Percentiles rank a stretch among this genome's conserved stretches.
Evolutionary conservation across 192 early-diverging fungal genomes (phyloP).

Genomic region (Entomortierella parvispora): DNA sequence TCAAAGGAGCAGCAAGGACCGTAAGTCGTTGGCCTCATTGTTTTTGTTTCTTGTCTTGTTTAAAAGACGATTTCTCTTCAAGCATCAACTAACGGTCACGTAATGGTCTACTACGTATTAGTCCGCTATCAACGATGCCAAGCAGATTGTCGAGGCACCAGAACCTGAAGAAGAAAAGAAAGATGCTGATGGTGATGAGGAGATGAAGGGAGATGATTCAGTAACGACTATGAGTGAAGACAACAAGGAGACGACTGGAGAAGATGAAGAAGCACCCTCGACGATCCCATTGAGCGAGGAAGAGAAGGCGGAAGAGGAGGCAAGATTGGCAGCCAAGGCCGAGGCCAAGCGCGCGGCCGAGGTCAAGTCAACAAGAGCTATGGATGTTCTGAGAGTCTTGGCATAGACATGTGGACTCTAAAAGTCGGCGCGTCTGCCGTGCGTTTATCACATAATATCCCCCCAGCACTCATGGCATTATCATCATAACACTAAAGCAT

Average conservation of each 20-base stretch:
- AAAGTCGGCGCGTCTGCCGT: no score
- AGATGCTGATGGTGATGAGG: constrained; percentile 14
- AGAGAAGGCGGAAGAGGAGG: constrained; percentile 41
- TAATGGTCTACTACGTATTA: neutral
- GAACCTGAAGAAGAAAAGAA: constrained; percentile 21
- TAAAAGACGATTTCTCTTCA: no score
- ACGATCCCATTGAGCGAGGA: constrained; percentile 46
- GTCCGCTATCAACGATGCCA: constrained; percentile 36
- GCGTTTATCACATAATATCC: no score
- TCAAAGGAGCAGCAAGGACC: constrained; percentile 47
- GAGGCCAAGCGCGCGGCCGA: constrained; percentile 35
- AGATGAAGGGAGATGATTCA: constrained; percentile 50
- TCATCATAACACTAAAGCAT: no score
- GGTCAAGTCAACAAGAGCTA: constrained; percentile 36
- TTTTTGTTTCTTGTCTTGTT: neutral
- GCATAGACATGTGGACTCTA: constrained; percentile 26
- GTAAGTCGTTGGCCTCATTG: constrained; percentile 21
- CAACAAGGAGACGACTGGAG: constrained; percentile 2
- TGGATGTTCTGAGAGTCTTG: constrained; percentile 35
- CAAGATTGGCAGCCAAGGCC: constrained; percentile 21
- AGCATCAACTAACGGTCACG: neutral
- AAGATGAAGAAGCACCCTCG: constrained; percentile 9
- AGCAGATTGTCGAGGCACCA: constrained; percentile 48
- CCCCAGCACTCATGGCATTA: no score
- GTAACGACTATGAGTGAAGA: no score